These are phyloP conservation scores for Endotrypanum monterogeii DNA, from an alignment of 208 protist genomes.

Conservation along the genomic window DNA sequence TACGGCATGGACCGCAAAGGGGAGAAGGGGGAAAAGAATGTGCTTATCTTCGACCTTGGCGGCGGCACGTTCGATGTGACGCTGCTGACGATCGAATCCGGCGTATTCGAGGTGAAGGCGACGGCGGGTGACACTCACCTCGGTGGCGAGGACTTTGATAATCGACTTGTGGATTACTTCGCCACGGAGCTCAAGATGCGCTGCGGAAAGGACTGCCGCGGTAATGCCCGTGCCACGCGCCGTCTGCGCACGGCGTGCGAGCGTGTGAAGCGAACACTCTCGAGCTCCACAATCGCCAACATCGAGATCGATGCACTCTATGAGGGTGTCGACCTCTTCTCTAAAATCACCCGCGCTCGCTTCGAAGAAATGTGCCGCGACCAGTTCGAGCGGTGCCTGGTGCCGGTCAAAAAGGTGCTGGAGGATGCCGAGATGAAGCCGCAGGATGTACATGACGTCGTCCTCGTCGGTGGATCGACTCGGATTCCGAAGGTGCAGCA, in stretches of 20 bases:
- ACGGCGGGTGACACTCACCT: slow-evolving; percentile 99
- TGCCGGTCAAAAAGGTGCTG: slow-evolving; percentile 88
- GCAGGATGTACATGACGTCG: slow-evolving; percentile 91
- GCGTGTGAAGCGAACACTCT: slow-evolving; percentile 98
- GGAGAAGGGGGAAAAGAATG: slow-evolving; percentile 85
- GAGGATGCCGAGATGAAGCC: slow-evolving; percentile 89
- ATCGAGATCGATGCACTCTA: slow-evolving; percentile 98
- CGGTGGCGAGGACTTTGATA: slow-evolving; percentile 99
- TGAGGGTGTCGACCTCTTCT: slow-evolving; percentile 98
- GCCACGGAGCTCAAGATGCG: slow-evolving; percentile 95
- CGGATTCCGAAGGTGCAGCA: slow-evolving; percentile 99
- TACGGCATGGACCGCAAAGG: slow-evolving; percentile 98
- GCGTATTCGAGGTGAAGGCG: slow-evolving; percentile 99
- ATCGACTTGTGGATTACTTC: slow-evolving; percentile 97
- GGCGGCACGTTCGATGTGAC: slow-evolving; percentile 99
- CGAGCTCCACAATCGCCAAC: slow-evolving; percentile 87
- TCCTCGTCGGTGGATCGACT: slow-evolving; percentile 96
- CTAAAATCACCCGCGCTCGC: slow-evolving; percentile 96
- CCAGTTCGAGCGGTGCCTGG: slow-evolving; percentile 87
- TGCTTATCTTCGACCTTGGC: slow-evolving; percentile 98
- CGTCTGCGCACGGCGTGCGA: slow-evolving; percentile 90
- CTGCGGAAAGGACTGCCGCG: slow-evolving; percentile 74
- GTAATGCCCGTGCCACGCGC: slow-evolving; percentile 72
- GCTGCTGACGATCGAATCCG: slow-evolving; percentile 98
- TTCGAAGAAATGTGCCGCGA: slow-evolving; percentile 98